Evolutionary conservation across 768 basidiomycete species (phyloP), one percentile per base, ranked within the genome.

Genomic region (Tylopilus sp.): DNA sequence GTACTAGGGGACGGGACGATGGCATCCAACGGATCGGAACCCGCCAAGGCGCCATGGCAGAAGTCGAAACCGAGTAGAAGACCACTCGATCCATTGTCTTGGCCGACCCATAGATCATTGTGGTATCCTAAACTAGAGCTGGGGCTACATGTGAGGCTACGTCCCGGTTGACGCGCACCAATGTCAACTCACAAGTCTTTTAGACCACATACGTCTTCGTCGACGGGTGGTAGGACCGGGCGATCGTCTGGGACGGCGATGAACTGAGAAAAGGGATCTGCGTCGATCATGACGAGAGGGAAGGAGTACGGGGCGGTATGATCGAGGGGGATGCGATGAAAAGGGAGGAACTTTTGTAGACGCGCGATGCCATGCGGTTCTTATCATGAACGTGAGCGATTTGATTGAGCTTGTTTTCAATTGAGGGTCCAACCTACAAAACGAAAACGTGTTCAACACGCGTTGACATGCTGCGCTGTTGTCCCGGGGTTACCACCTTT

Each of bases 371-470:
- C 46, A 51, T 41, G 55, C 45, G 25, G 48, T 68, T 70, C 70
- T 69, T 69, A 70, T 69, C 68, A 36, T 46, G 49, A 43, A 59
- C 50, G 6, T 33, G 52, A 59, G 48, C 40, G 30, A 50, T 36
- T 40, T 63, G 54, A 63, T 58, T 65, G 59, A 61, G 55, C 36
- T 29, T 69, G 59, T 69, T 69, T 48, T 68, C 54, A 48, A 57
- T 65, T 68, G 68, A 48, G 70, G 70, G 68, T 71, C 67, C 68
- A 67, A 65, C 64, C 63, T 65, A 69, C 13, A 61, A 67, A 67
- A 69, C 13, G 59, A 67, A 67, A 69, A 71, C 68, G 68, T 69
- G 68, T 70, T 62, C 43, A 52, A 58, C 68, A 69, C 63, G 68
- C 65, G 68, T 50, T 56, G 58, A 37, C 54, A 56, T 68, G 49